Evolutionary conservation across 1,284 basidiomycete species (phyloP), one percentile per base, ranked within the genome.

Genomic region (Cutaneotrichosporon cyanovorans): DNA sequence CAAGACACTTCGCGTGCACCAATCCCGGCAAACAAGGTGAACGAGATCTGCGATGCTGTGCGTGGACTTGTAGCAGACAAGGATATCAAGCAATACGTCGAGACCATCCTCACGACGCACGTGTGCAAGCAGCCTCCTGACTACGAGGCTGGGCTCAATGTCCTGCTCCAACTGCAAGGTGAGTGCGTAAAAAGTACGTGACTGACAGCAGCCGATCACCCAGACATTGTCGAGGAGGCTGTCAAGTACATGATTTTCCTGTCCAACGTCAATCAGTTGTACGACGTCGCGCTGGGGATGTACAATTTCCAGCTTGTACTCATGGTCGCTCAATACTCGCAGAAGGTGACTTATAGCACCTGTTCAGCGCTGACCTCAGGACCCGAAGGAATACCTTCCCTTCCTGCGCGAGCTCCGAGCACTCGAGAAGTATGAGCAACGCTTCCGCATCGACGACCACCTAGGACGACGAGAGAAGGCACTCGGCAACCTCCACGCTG

Each of bases 191-290:
- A 14, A 10, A 7, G 15, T 6, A 16, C 11, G 7, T 34, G n/a
- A 16, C 32, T 34, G 8, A 34, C 32, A 5, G n/a, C 32, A 34
- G 87, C 81, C 21, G 76, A 75, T 9, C 79, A 87, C 55, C 80
- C 84, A 0, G 77, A 81, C 32, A 72, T 89, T 1, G 87, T 95
- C 5, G 90, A 97, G 63, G 91, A 96, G 47, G 93, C 93, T 2
- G 86, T 97, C 61, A 96, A 93, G 68, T 99, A 98, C 63, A 85
- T 98, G 68, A 95, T 99, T 67, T 99, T 97, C 77, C 79, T 99
- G 25, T 89, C 90, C 15, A 90, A 97, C 62, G 89, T 91, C 0
- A 83, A 98, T 60, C 80, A 79, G 53, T 78, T 98, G 3, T 98
- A 92, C 73, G 83, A 97, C 65, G 86, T 87, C 5, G 95, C 95